Conservation (phyloP, 768 basidiomycete species). For the Serendipita sp. region DNA sequence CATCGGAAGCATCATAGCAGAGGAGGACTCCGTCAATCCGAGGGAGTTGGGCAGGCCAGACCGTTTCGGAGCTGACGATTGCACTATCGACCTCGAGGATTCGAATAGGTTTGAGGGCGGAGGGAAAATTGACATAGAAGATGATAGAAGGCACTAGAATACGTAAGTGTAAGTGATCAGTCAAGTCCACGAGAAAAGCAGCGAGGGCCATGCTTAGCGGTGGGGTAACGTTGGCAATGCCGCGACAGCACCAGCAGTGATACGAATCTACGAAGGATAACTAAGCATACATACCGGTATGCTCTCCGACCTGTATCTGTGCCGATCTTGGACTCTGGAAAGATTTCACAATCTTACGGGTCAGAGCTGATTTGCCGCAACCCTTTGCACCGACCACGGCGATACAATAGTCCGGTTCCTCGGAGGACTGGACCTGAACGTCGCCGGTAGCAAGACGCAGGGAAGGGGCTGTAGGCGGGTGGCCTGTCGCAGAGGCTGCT, state of each 20-base stretch:
- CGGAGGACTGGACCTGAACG: neutral
- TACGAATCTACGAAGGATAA: neutral
- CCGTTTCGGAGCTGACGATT: constrained; percentile 13
- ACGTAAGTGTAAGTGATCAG: neutral
- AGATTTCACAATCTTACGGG: constrained; percentile 56
- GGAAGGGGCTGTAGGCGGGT: neutral
- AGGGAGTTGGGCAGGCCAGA: constrained; percentile 41
- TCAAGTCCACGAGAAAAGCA: neutral
- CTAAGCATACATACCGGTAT: neutral
- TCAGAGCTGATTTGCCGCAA: constrained; percentile 76
- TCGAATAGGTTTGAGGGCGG: neutral
- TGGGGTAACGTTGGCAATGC: too few relatives aligned
- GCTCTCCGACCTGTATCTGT: constrained; percentile 5
- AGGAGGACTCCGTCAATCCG: constrained; percentile 63
- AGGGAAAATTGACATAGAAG: neutral
- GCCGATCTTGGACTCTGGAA: constrained; percentile 21
- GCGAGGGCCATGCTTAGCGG: neutral
- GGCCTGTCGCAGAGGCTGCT: neutral
- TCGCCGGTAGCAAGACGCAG: neutral
- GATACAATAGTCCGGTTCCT: constrained; percentile 21
- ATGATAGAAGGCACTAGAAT: neutral
- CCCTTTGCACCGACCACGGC: constrained; percentile 63
- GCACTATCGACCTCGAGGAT: constrained; percentile 19
- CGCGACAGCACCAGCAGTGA: neutral
- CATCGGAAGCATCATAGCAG: constrained; percentile 65